These are phyloP conservation scores for Boletus vinaceobasis DNA, from an alignment of 768 basidiomycete species.

Conservation along the genomic window DNA sequence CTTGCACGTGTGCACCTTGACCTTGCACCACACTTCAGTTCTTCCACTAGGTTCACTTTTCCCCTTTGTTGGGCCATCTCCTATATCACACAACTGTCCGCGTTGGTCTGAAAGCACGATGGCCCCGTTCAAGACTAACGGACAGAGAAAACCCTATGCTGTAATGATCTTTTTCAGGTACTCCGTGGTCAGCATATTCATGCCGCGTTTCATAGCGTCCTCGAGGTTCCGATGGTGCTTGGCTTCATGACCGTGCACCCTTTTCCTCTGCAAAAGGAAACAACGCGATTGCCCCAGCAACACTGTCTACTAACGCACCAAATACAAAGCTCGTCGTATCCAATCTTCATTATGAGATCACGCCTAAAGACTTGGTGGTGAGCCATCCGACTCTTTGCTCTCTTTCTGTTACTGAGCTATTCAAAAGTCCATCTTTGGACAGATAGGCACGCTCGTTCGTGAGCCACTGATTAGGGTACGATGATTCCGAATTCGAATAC, in stretches of 20 bases:
- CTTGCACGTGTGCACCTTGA: neutral
- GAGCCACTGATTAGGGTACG: conserved; percentile 96
- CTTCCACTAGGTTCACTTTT: neutral
- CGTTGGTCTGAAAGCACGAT: conserved; percentile 11
- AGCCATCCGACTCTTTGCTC: conserved; percentile 29
- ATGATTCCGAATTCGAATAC: conserved; percentile 44
- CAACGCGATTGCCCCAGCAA: conserved; percentile 20
- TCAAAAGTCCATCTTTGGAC: conserved; percentile 79
- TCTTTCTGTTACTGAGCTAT: conserved; percentile 1
- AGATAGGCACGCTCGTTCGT: conserved; percentile 87
- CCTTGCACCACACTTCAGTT: neutral
- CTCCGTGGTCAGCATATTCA: conserved; percentile 1
- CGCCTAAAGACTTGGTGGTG: conserved; percentile 83
- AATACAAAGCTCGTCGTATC: conserved; percentile 71
- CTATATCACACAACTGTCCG: neutral
- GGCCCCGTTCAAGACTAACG: conserved; percentile 25
- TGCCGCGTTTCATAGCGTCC: conserved; percentile 48
- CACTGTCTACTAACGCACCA: conserved; percentile 26
- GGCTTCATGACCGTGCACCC: conserved; percentile 76
- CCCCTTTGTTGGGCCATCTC: neutral
- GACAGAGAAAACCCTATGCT: conserved; percentile 42
- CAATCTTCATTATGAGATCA: conserved; percentile 90
- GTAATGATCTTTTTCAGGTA: conserved; percentile 25
- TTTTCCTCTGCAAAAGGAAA: conserved; percentile 32
- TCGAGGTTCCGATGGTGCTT: conserved; percentile 56